These are phyloP conservation scores for Leptographium radiaticola DNA, from an alignment of 2,329 filamentous ascomycete genomes.

Conservation along the genomic window DNA sequence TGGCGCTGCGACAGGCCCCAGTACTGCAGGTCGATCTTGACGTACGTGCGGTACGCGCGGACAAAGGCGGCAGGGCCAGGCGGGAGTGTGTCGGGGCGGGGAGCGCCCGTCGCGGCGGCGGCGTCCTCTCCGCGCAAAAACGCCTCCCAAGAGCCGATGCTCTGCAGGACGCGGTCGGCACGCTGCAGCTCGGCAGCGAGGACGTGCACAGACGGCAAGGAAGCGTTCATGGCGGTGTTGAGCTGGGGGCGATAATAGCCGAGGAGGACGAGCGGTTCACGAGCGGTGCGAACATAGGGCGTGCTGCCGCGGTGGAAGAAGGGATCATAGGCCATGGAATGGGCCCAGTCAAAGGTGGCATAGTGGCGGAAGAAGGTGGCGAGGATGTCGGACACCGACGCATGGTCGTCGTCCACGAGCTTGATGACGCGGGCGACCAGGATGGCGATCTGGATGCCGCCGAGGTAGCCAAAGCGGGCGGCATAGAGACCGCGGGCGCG, in stretches of 20 bases:
- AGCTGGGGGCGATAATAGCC: constrained; percentile 49
- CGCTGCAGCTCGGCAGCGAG: constrained; percentile 37
- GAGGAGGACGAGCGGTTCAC: constrained; percentile 50
- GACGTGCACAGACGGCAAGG: constrained; percentile 35
- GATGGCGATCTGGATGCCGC: constrained; percentile 51
- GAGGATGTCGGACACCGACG: constrained; percentile 35
- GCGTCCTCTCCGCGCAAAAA: constrained; percentile 21
- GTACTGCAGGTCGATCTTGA: constrained; percentile 50
- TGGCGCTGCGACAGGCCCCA: constrained; percentile 46
- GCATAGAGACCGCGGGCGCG: constrained; percentile 49
- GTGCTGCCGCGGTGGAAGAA: constrained; percentile 37
- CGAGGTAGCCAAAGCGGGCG: constrained; percentile 50
- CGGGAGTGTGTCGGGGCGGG: background rate
- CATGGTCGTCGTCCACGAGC: constrained; percentile 19
- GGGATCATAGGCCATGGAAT: constrained; percentile 42
- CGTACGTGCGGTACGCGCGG: constrained; percentile 35
- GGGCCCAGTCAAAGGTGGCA: constrained; percentile 44
- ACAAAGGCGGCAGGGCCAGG: constrained; percentile 34
- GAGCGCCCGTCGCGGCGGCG: background rate
- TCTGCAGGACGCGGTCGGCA: constrained; percentile 27
- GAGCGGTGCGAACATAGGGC: constrained; percentile 38
- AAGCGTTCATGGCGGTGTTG: constrained; percentile 44
- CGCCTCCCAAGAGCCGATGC: constrained; percentile 26
- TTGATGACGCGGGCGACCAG: constrained; percentile 50
- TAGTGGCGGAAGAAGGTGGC: constrained; percentile 52